Base-by-base conservation (phyloP, 805 yeast species). In the Teunomyces barrocoloradensis region DNA sequence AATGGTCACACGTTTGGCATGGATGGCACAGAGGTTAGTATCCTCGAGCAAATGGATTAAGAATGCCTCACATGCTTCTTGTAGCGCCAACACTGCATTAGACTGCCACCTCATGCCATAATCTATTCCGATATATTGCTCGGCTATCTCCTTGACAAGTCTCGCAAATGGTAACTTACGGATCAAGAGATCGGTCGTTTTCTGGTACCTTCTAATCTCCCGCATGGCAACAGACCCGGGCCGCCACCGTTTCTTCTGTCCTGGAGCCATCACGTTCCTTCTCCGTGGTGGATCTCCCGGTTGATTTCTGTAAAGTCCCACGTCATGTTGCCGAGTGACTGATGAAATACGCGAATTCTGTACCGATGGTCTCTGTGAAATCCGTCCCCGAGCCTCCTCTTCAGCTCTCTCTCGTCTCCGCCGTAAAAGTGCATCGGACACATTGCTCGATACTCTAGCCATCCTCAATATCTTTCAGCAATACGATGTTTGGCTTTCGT, bases 21-120 rank as follows among this genome's bases (percentile, higher is more conserved):
- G 94, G 33, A 87, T 67, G 11, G 94, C 94, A 63, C 89, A 73
- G 33, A 86, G 61, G 56, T 87, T 87, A 3, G 91, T 86, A 60
- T 87, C 94, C 58, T 87, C 94, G 43, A 87, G 69, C 33, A 87
- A 66, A 45, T 86, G 86, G 10, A 86, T 84, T 50, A 87, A 63
- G 52, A 81, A 87, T 1, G 92, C 91, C 60, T 87, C 95, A 42
- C 87, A 77, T 1, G 92, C 92, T 59, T 87, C 95, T 59, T 87
- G 95, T 29, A 87, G 66, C 3, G 92, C 92, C 63, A 86, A 58
- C 11, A 87, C 74, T 1, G 92, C 94, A 60, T 84, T 80, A 20
- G 86, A 79, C 56, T 87, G 92, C 95, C 95, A 87, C 58, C 87
- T 76, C 42, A 84, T 71, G 2, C 81, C 82, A 44, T 80, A 77